Conservation (phyloP, 1,139 yeast species). For the Suhomyces maxii region DNA sequence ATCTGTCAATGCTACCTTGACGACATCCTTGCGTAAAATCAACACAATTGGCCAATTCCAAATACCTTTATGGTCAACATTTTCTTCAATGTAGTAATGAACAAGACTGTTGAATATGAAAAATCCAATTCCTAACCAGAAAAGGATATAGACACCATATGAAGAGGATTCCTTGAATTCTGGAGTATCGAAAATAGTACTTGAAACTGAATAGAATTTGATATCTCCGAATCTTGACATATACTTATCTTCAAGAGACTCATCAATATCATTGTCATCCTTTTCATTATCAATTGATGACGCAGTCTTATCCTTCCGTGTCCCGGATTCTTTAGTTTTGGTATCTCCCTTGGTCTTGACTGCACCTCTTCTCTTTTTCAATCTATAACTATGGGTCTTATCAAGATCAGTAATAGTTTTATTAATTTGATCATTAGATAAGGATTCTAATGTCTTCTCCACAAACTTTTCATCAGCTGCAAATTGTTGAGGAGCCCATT, state of each 20-base stretch:
- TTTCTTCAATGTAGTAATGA: slow-evolving; percentile 36
- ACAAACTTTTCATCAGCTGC: neutral
- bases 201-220: slow-evolving; percentile 36
- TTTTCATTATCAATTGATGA: neutral
- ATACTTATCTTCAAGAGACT: slow-evolving; percentile 8
- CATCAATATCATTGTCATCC: neutral
- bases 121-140: slow-evolving; percentile 67
- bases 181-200: slow-evolving; percentile 52
- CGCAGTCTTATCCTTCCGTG: neutral
- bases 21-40: slow-evolving; percentile 54
- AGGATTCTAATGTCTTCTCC: slow-evolving; percentile 1
- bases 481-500: neutral
- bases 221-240: slow-evolving; percentile 47
- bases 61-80: slow-evolving; percentile 20
- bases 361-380: slow-evolving; percentile 8
- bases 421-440: neutral
- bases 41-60: slow-evolving; percentile 51
- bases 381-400: slow-evolving; percentile 1
- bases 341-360: neutral
- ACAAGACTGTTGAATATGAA: slow-evolving; percentile 49
- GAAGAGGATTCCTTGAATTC: slow-evolving; percentile 45
- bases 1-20: slow-evolving; percentile 69
- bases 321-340: neutral
- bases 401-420: slow-evolving; percentile 7
- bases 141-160: slow-evolving; percentile 65